Percentiles rank a stretch among this genome's conserved stretches.
Evolutionary conservation across 148 eudicot genomes (phyloP).

Genomic region (Camellia japonica): DNA sequence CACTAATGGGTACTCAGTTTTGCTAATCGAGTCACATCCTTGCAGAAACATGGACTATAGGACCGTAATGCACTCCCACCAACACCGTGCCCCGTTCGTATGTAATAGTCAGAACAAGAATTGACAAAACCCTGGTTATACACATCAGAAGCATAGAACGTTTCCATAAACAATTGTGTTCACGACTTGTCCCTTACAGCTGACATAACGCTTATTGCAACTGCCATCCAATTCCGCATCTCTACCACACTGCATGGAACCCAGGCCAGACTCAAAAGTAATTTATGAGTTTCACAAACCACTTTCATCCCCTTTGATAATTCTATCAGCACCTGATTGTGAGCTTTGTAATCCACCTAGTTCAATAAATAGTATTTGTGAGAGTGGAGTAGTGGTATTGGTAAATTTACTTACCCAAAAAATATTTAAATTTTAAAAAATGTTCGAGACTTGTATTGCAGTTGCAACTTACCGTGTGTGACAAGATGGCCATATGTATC

Average conservation of each 20-base stretch:
- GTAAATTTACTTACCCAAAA: background rate
- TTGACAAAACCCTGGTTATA: background rate
- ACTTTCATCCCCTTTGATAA: background rate
- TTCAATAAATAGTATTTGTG: background rate
- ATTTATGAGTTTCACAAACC: background rate
- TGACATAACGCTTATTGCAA: background rate
- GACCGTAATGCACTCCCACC: conserved; percentile 20
- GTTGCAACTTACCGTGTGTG: background rate
- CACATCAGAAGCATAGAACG: conserved; percentile 17
- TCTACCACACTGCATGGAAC: background rate
- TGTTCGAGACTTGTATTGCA: background rate
- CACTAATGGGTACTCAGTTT: conserved; percentile 25
- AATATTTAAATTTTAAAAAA: background rate
- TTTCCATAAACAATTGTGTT: no score
- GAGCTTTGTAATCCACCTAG: background rate
- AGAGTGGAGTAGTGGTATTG: background rate
- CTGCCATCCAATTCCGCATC: background rate
- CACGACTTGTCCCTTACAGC: no score
- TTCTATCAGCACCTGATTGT: background rate
- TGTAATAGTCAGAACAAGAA: conserved; percentile 4
- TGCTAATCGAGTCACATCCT: conserved; percentile 17
- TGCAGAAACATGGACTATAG: conserved; percentile 18
- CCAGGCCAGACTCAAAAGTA: background rate
- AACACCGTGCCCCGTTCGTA: conserved; percentile 19
- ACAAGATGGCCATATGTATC: background rate